These are phyloP conservation scores for Cantharellus anzutake DNA, from an alignment of 768 basidiomycete genomes.

Conservation along the genomic window DNA sequence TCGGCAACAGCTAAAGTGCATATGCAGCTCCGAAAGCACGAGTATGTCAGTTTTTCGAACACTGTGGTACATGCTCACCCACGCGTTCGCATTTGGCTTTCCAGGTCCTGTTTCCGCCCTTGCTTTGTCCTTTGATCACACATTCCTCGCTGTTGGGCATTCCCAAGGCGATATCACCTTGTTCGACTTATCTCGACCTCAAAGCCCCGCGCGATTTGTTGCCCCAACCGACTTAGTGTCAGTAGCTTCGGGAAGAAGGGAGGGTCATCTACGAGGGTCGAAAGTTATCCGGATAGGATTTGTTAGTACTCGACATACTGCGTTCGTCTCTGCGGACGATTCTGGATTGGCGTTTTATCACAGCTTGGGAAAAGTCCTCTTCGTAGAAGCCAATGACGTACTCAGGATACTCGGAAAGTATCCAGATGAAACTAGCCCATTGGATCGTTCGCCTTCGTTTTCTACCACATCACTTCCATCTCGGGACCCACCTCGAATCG, in stretches of 20 bases:
- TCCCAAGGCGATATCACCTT: slow-evolving; percentile 67
- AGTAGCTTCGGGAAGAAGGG: slow-evolving; percentile 59
- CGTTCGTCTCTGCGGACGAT: slow-evolving; percentile 79
- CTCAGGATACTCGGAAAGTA: slow-evolving; percentile 88
- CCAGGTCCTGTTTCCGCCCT: slow-evolving; percentile 74
- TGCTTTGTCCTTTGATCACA: slow-evolving; percentile 83
- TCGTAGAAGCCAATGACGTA: slow-evolving; percentile 87
- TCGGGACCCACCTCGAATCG: slow-evolving; percentile 1
- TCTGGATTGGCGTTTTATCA: slow-evolving; percentile 88
- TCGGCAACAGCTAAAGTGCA: slow-evolving; percentile 59
- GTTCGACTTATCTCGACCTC: slow-evolving; percentile 58
- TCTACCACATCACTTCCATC: slow-evolving; percentile 6
- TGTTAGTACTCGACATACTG: slow-evolving; percentile 81
- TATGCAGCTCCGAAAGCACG: slow-evolving; percentile 52
- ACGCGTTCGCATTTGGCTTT: slow-evolving; percentile 27
- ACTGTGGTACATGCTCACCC: slow-evolving; percentile 9
- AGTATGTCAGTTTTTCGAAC: slow-evolving; percentile 23
- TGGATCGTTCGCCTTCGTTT: not conserved
- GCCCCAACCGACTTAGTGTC: slow-evolving; percentile 45
- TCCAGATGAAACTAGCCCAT: slow-evolving; percentile 24
- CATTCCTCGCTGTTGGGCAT: slow-evolving; percentile 81
- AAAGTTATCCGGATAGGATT: slow-evolving; percentile 71
- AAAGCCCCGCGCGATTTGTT: slow-evolving; percentile 47
- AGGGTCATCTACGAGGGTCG: slow-evolving; percentile 70
- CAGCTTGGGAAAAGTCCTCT: slow-evolving; percentile 81